Conservation (phyloP, 2,329 filamentous ascomycete species). For the Huntiella abstrusa region DNA sequence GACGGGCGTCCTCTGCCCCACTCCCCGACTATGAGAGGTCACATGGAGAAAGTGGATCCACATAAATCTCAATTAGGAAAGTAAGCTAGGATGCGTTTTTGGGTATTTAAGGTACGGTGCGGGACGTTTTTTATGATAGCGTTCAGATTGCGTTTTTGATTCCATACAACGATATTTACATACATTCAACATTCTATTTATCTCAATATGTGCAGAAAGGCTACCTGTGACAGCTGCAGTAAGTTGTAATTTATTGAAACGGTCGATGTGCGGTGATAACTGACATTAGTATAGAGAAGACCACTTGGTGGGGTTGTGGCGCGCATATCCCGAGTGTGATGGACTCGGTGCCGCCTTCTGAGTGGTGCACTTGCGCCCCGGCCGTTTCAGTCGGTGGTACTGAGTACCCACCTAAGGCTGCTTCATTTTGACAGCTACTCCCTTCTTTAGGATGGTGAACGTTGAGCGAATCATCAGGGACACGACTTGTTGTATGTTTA, state of each 20-base stretch:
- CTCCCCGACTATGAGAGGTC: no score
- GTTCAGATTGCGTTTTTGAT: no score
- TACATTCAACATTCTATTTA: not conserved
- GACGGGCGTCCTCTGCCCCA: no score
- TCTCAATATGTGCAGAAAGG: constrained; percentile 43
- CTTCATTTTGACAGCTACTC: not conserved
- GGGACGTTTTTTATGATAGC: no score
- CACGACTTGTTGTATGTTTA: no score
- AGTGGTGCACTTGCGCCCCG: constrained; percentile 49
- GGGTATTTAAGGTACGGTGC: no score
- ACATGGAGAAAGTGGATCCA: no score
- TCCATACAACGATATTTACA: no score
- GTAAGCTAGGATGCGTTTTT: no score
- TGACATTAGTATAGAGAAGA: constrained; percentile 26
- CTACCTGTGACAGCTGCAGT: constrained; percentile 44
- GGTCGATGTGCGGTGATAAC: constrained; percentile 5
- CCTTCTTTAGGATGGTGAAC: not conserved
- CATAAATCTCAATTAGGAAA: not conserved
- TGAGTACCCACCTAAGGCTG: constrained; percentile 43
- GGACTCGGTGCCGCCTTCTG: constrained; percentile 33
- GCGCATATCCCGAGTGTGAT: constrained; percentile 42
- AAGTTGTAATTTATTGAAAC: constrained; percentile 18
- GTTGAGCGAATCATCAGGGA: not conserved
- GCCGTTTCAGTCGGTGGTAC: constrained; percentile 39
- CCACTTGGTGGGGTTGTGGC: constrained; percentile 48